Conservation (phyloP, 2,329 filamentous ascomycete genomes). For the Pseudogymnoascus sp. region DNA sequence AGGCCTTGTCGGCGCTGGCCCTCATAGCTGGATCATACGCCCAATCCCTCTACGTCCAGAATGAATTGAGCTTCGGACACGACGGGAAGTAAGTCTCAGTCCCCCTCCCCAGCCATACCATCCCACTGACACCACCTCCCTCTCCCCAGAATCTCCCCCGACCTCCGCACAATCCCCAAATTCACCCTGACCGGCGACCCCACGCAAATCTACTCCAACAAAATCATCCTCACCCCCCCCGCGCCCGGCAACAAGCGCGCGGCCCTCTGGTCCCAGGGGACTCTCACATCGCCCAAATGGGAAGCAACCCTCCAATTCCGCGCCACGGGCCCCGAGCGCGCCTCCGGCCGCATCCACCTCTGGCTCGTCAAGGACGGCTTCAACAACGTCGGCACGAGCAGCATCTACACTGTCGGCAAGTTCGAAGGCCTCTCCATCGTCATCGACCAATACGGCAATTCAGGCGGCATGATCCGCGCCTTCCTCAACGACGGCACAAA, state of each 20-base stretch:
- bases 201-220: conserved; percentile 72
- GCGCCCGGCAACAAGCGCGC: conserved; percentile 78
- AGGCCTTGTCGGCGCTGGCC: conserved; percentile 20
- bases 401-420: conserved; percentile 72
- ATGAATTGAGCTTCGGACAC: conserved; percentile 38
- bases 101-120: background rate
- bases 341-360: conserved; percentile 81
- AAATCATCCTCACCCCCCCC: conserved; percentile 82
- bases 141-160: conserved; percentile 24
- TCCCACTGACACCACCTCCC: conserved; percentile 11
- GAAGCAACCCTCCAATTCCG: conserved; percentile 79
- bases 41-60: conserved; percentile 25
- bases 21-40: conserved; percentile 22
- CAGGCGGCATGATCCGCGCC: conserved; percentile 73
- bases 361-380: conserved; percentile 75
- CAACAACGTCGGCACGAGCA: conserved; percentile 56
- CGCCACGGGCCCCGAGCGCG: conserved; percentile 74
- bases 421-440: conserved; percentile 90
- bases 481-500: conserved; percentile 87
- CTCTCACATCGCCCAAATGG: conserved; percentile 62
- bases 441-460: conserved; percentile 72
- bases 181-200: conserved; percentile 34
- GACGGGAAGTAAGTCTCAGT: conserved; percentile 22
- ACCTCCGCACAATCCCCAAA: conserved; percentile 23
- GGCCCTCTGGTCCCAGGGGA: conserved; percentile 66